A percentile compares a stretch with the other conserved stretches of the same genome.
Evolutionary conservation across 768 basidiomycete species (phyloP).

Genomic region (Amanita molliuscula): DNA sequence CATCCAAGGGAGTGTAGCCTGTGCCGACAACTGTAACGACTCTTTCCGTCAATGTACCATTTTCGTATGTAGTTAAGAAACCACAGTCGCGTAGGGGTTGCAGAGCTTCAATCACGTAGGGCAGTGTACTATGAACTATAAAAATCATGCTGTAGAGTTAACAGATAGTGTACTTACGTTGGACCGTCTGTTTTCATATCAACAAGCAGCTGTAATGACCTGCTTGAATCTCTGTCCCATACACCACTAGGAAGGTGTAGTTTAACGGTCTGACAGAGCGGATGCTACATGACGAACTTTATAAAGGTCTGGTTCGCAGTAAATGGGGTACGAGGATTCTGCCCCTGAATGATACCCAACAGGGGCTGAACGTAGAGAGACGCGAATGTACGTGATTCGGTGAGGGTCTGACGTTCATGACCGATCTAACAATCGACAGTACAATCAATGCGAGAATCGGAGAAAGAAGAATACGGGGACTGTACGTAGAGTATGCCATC

Average conservation of each 20-base stretch:
- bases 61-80: slow-evolving; percentile 35
- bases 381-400: slow-evolving; percentile 31
- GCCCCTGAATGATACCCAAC: slow-evolving; percentile 24
- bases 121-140: slow-evolving; percentile 23
- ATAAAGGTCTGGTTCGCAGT: slow-evolving; percentile 26
- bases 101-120: slow-evolving; percentile 31
- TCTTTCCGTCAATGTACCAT: slow-evolving; percentile 25
- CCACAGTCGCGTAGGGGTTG: slow-evolving; percentile 32
- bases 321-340: slow-evolving; percentile 33
- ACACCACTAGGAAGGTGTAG: slow-evolving; percentile 26
- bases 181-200: slow-evolving; percentile 43
- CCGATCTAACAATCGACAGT: slow-evolving; percentile 24
- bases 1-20: slow-evolving; percentile 39
- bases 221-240: slow-evolving; percentile 32
- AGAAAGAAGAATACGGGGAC: neutral
- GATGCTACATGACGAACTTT: slow-evolving; percentile 22
- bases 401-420: slow-evolving; percentile 32
- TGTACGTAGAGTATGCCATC: slow-evolving; percentile 33
- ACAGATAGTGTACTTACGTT: slow-evolving; percentile 22
- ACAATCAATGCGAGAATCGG: neutral
- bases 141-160: neutral
- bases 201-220: slow-evolving; percentile 35
- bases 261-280: neutral
- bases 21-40: slow-evolving; percentile 38
- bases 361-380: slow-evolving; percentile 39